Base-by-base conservation (phyloP, 176 grass and related monocot genomes). In the Phyllostachys edulis region DNA sequence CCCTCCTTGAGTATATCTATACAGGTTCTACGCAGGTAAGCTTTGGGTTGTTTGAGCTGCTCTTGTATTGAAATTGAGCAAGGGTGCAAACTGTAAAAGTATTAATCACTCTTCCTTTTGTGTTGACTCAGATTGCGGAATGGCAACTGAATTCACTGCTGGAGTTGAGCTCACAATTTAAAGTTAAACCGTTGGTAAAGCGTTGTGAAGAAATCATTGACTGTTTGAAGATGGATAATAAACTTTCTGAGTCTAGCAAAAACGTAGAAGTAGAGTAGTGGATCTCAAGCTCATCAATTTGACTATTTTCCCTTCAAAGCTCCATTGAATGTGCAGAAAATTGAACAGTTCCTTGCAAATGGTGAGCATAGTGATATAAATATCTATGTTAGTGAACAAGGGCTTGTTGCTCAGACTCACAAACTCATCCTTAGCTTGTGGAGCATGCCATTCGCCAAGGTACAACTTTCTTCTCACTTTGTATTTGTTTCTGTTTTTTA, bases 291-390 rank as follows among this genome's bases (percentile, higher is more conserved):
- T 77, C 44, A 86, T 80, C 87, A 90, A 68, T 90, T 85, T 65
- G 83, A 86, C 20, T 86, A 79, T 29, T 91, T 87, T 64, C 92
- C 95, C 65, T 91, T 93, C 78, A 94, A 93, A 81, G 80, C 76
- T 3, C 89, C 85, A 73, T 5, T 98, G 62, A 65, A 85, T 88
- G 75, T 81, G 46, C 82, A 83, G 75, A 95, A 90, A 85, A 82
- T 98, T 62, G 87, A 88, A 79, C 77, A 89, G 68, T 98, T 84
- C 73, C 85, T 98, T 89, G 87, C 85, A 85, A 91, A 70, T 75
- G 92, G 91, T 44, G 91, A 98, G 79, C 87, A 94, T 67, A 93
- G 91, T 87, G 95, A 95, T 85, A 74, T 98, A 82, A 95, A 95
- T 82, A 90, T 95, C 82, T 86, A 85, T 81, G 82, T 98, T 79